Evolutionary conservation across 768 basidiomycete genomes (phyloP).

Genomic region (Suillus clintonianus): DNA sequence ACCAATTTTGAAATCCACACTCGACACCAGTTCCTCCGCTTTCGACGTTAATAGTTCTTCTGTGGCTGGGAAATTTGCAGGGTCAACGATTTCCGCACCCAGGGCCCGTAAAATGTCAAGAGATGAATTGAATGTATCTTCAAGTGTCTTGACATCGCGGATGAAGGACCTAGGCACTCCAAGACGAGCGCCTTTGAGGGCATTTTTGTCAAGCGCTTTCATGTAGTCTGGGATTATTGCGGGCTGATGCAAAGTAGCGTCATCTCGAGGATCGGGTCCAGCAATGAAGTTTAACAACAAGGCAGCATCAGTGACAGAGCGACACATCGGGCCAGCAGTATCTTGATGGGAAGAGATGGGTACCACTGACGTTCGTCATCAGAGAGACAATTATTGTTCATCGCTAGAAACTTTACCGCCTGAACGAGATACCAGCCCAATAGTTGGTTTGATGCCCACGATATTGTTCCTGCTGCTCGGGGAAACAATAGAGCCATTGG

Average conservation of each 20-base stretch:
- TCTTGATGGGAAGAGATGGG: conserved; percentile 62
- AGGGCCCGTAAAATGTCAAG: conserved; percentile 38
- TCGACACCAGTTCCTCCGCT: conserved; percentile 51
- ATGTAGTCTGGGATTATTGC: conserved; percentile 53
- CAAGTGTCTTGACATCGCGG: conserved; percentile 19
- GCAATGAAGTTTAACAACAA: conserved; percentile 55
- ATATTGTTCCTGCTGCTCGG: conserved; percentile 40
- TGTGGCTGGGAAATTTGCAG: conserved; percentile 53
- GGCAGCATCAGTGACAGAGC: conserved; percentile 56
- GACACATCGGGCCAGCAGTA: conserved; percentile 58
- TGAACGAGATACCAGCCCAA: conserved; percentile 41
- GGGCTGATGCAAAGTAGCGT: conserved; percentile 54
- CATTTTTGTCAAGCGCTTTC: conserved; percentile 48
- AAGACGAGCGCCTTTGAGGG: conserved; percentile 51
- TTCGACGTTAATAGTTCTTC: conserved; percentile 42
- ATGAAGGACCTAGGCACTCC: conserved; percentile 50
- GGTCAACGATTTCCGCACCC: conserved; percentile 52
- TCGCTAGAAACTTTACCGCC: conserved; percentile 26
- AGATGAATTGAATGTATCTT: conserved; percentile 40
- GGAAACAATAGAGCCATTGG: conserved; percentile 44
- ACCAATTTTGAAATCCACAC: conserved; percentile 55
- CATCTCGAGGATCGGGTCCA: conserved; percentile 54
- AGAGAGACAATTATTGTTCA: background rate
- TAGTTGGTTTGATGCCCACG: conserved; percentile 40
- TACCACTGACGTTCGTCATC: conserved; percentile 39